Evolutionary conservation across 1,139 yeast species (phyloP).

Genomic region (Scheffersomyces segobiensis): DNA sequence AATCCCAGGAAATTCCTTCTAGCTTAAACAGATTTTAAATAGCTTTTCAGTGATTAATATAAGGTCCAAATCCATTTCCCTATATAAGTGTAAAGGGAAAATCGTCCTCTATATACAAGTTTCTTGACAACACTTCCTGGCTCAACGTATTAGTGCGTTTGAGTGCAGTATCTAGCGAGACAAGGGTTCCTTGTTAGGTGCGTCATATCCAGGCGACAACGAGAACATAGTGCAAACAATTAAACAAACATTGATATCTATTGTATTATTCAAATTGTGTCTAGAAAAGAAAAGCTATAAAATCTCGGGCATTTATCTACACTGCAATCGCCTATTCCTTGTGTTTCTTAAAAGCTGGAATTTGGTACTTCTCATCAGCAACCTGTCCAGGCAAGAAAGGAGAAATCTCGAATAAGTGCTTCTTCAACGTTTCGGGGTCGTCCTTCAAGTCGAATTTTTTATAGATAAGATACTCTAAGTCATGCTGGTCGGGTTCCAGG

Average conservation of each 20-base stretch:
- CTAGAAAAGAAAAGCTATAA: not conserved
- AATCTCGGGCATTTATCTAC: not conserved
- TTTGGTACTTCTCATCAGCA: constrained; percentile 60
- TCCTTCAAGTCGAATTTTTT: constrained; percentile 47
- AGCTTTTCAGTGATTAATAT: too few relatives aligned
- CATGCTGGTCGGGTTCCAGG: constrained; percentile 27
- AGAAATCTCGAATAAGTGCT: constrained; percentile 59
- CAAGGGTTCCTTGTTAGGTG: not conserved
- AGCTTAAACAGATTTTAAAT: too few relatives aligned
- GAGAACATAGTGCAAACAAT: not conserved
- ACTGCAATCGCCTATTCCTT: not conserved
- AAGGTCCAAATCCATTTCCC: too few relatives aligned
- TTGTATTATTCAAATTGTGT: not conserved
- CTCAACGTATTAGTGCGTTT: too few relatives aligned
- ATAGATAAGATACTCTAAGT: constrained; percentile 64
- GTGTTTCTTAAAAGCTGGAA: constrained; percentile 63
- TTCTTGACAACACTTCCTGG: too few relatives aligned
- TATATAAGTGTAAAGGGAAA: too few relatives aligned
- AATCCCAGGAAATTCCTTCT: too few relatives aligned
- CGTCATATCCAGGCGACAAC: not conserved
- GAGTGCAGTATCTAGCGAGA: not conserved
- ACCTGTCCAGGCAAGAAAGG: constrained; percentile 80
- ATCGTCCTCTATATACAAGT: too few relatives aligned
- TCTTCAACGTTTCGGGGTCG: constrained; percentile 51
- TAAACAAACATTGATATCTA: not conserved